phyloP scores from a whole-genome alignment of 441 rosid genomes.

The Adansonia gregorii region DNA sequence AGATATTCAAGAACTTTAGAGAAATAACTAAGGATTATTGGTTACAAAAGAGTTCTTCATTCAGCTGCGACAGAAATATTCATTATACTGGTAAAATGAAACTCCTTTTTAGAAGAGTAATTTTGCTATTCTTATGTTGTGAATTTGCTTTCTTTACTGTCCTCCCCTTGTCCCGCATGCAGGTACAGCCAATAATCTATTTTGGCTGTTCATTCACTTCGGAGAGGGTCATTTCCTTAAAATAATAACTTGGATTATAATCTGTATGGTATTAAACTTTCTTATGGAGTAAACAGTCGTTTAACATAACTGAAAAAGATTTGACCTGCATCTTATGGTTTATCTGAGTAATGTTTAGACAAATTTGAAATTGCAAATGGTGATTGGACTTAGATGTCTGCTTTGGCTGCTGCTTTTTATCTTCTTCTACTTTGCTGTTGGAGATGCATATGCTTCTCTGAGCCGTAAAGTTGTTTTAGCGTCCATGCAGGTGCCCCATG shows the following conservation, averaged over 20 bases:
- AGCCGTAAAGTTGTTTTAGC: slow-evolving; percentile 76
- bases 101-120: slow-evolving; percentile 29
- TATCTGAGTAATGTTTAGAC: slow-evolving; percentile 5
- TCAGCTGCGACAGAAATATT: slow-evolving; percentile 39
- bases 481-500: slow-evolving; percentile 68
- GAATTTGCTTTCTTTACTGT: slow-evolving; percentile 13
- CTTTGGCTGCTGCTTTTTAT: slow-evolving; percentile 7
- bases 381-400: background rate
- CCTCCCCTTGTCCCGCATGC: background rate
- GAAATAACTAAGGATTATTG: slow-evolving; percentile 77
- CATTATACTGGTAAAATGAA: slow-evolving; percentile 53
- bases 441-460: slow-evolving; percentile 34
- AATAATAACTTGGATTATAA: background rate
- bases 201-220: slow-evolving; percentile 2
- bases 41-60: slow-evolving; percentile 51
- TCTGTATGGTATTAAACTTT: background rate
- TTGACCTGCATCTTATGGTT: background rate
- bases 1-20: slow-evolving; percentile 80
- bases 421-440: background rate
- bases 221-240: background rate
- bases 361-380: slow-evolving; percentile 20
- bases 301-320: slow-evolving; percentile 3
- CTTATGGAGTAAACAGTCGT: slow-evolving; percentile 4
- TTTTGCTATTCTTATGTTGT: slow-evolving; percentile 22
- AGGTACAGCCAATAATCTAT: background rate